Evolutionary conservation across 495 filamentous ascomycete species (phyloP).

Genomic region (Sabuloglossum arenarium): DNA sequence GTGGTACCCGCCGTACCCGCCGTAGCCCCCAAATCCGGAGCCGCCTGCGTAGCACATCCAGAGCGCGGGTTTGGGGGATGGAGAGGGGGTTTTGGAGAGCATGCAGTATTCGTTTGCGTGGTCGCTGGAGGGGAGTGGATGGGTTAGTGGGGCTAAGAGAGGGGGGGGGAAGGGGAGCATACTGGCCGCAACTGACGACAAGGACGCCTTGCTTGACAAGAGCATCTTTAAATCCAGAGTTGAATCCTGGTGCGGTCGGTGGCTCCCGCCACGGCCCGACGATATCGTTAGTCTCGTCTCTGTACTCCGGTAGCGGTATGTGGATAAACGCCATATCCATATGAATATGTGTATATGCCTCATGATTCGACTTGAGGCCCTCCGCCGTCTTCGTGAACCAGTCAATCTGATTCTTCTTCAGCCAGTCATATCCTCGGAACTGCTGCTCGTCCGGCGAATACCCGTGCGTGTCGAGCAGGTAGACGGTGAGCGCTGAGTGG

Average conservation of each 20-base stretch:
- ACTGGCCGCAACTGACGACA: conserved; percentile 83
- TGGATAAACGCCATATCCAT: conserved; percentile 96
- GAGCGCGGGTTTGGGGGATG: conserved; percentile 44
- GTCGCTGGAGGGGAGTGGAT: conserved; percentile 32
- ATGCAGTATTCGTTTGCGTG: conserved; percentile 95
- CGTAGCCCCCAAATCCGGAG: conserved; percentile 81
- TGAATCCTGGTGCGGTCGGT: conserved; percentile 70
- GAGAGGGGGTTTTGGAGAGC: conserved; percentile 29
- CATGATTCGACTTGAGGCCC: conserved; percentile 44
- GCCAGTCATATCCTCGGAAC: conserved; percentile 83
- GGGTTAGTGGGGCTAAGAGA: background rate
- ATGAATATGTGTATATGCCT: conserved; percentile 72
- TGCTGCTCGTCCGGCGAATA: conserved; percentile 80
- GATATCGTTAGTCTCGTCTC: conserved; percentile 22
- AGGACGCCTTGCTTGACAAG: conserved; percentile 64
- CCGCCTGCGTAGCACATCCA: conserved; percentile 99
- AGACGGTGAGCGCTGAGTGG: conserved; percentile 81
- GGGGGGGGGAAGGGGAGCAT: conserved; percentile 17
- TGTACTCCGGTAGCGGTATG: conserved; percentile 85
- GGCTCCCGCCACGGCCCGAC: conserved; percentile 51
- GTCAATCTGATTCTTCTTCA: conserved; percentile 79
- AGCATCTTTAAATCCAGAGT: conserved; percentile 72
- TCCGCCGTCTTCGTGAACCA: conserved; percentile 74
- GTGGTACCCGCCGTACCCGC: conserved; percentile 67
- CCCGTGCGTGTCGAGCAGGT: conserved; percentile 80